Evolutionary conservation across 2,329 filamentous ascomycete genomes (phyloP).

Genomic region (Claviceps africana): DNA sequence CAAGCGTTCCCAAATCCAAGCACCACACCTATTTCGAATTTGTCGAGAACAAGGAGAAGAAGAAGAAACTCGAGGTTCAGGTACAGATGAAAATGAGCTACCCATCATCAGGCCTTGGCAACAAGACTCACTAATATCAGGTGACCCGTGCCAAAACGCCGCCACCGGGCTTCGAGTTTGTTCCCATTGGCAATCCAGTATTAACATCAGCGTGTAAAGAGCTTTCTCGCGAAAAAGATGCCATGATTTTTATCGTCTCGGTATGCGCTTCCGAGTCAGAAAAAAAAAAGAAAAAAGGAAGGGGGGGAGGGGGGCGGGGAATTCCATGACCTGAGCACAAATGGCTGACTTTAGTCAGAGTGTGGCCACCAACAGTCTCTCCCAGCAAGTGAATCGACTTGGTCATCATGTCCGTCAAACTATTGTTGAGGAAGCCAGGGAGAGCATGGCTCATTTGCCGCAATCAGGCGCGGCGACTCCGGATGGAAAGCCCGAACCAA

Average conservation of each 20-base stretch:
- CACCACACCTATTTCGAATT: constrained; percentile 51
- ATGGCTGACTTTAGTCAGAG: constrained; percentile 4
- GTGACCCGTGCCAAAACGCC: constrained; percentile 36
- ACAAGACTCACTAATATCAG: constrained; percentile 25
- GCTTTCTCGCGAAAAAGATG: constrained; percentile 45
- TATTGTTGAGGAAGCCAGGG: constrained; percentile 43
- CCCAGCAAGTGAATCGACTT: constrained; percentile 41
- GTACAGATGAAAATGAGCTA: constrained; percentile 24
- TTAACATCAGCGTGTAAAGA: constrained; percentile 50
- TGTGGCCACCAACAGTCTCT: constrained; percentile 24
- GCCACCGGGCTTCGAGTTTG: constrained; percentile 48
- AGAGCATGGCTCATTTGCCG: constrained; percentile 14
- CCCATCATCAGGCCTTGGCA: constrained; percentile 5
- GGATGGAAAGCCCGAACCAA: constrained; percentile 36
- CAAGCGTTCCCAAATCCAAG: constrained; percentile 31
- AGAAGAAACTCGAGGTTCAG: constrained; percentile 49
- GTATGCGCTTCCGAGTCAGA: constrained; percentile 21
- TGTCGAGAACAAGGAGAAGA: constrained; percentile 49
- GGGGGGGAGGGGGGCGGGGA: no score
- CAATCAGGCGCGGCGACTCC: constrained; percentile 9
- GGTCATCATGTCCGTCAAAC: constrained; percentile 46
- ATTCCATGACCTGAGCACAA: background rate
- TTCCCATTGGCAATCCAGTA: constrained; percentile 47
- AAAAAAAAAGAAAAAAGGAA: no score
- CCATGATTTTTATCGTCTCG: constrained; percentile 54